phyloP scores from a whole-genome alignment of 139 green algal genomes.

The Auxenochlorella protothecoides region DNA sequence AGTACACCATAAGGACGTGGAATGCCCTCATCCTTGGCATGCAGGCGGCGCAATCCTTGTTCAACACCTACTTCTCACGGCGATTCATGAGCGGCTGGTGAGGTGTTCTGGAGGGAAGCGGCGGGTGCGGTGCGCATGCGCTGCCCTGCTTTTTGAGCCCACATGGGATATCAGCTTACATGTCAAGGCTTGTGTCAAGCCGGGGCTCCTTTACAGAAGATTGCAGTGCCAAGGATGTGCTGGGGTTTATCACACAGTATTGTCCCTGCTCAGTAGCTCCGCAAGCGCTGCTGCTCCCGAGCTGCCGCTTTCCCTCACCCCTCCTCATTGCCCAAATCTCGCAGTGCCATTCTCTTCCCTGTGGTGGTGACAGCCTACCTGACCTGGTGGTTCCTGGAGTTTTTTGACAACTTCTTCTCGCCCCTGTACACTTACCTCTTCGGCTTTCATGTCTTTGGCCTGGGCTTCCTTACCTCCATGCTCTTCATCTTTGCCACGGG shows the following conservation, averaged over 20 bases:
- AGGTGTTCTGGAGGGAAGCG: neutral
- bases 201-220: neutral
- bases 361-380: constrained; percentile 76
- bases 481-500: constrained; percentile 68
- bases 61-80: constrained; percentile 37
- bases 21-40: neutral
- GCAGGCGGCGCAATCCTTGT: constrained; percentile 22
- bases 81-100: constrained; percentile 44
- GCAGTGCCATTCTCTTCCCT: constrained; percentile 79
- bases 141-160: no score
- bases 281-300: neutral
- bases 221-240: neutral
- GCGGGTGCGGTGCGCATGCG: no score
- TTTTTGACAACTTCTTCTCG: constrained; percentile 87
- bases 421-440: constrained; percentile 75
- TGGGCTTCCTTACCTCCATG: constrained; percentile 64
- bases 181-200: neutral
- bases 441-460: constrained; percentile 81
- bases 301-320: neutral
- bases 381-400: constrained; percentile 70
- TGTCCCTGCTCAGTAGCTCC: neutral
- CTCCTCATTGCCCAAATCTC: neutral
- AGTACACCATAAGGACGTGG: no score
- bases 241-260: neutral
- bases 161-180: neutral